A percentile compares a stretch with the other conserved stretches of the same genome.
phyloP scores from a whole-genome alignment of 768 basidiomycete genomes.

The Arthromyces matolae region DNA sequence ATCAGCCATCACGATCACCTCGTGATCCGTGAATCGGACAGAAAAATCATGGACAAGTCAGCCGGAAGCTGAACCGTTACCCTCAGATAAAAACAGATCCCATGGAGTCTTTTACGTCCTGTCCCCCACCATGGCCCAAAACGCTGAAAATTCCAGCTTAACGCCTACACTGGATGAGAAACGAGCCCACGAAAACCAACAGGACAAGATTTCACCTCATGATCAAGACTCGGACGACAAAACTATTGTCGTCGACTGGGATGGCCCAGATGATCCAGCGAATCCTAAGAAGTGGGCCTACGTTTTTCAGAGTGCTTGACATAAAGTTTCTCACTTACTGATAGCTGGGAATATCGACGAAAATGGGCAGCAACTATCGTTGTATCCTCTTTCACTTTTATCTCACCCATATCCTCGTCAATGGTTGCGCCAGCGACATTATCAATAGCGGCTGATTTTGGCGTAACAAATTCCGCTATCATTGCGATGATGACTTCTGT shows the following conservation, averaged over 20 bases:
- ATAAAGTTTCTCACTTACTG: not conserved
- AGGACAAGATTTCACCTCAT: not conserved
- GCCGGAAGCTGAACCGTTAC: not conserved
- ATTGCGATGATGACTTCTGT: conserved; percentile 58
- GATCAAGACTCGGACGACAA: not conserved
- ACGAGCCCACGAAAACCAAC: not conserved
- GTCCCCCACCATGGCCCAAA: conserved; percentile 3
- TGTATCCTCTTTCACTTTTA: conserved; percentile 66
- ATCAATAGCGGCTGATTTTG: conserved; percentile 50
- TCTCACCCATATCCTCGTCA: conserved; percentile 65
- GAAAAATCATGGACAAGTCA: too few species aligned
- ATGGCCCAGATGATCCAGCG: conserved; percentile 52
- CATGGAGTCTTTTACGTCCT: not conserved
- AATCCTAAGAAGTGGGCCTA: conserved; percentile 54
- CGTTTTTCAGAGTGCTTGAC: not conserved
- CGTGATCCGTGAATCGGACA: too few species aligned
- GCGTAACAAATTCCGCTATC: conserved; percentile 45
- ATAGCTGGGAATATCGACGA: conserved; percentile 51
- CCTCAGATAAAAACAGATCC: not conserved
- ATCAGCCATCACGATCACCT: too few species aligned
- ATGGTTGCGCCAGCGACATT: conserved; percentile 66
- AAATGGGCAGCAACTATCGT: conserved; percentile 68
- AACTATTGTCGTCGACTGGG: conserved; percentile 53
- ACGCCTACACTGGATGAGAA: conserved; percentile 1
- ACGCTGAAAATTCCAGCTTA: conserved; percentile 1